Evolutionary conservation across 495 filamentous ascomycete genomes (phyloP).

Genomic region (Xylaria castorea): DNA sequence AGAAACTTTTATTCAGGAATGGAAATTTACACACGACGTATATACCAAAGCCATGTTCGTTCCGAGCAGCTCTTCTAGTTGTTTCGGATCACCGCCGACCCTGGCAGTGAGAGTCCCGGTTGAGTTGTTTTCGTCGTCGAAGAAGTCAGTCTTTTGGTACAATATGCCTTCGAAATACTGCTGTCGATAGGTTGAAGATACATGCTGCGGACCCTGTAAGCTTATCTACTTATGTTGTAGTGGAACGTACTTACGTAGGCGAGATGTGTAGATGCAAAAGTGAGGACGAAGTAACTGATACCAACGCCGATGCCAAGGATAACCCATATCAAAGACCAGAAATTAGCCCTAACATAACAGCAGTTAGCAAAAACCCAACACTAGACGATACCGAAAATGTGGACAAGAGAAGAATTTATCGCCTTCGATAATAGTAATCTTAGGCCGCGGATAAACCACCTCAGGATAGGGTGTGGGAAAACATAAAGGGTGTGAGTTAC

Average conservation of each 20-base stretch:
- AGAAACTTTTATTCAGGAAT: not conserved
- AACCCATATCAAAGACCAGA: slow-evolving; percentile 59
- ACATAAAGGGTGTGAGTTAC: not conserved
- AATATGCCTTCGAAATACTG: slow-evolving; percentile 66
- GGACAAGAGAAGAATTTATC: not conserved
- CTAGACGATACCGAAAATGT: not conserved
- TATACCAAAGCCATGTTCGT: slow-evolving; percentile 61
- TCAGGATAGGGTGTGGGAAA: not conserved
- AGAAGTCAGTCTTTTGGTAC: slow-evolving; percentile 66
- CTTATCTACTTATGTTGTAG: slow-evolving; percentile 11
- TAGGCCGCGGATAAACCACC: not conserved
- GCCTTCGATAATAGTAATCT: not conserved
- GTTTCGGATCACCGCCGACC: slow-evolving; percentile 64
- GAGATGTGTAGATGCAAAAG: slow-evolving; percentile 42
- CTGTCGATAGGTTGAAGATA: slow-evolving; percentile 59
- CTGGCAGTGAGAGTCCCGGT: slow-evolving; percentile 66
- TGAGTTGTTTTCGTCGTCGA: slow-evolving; percentile 67
- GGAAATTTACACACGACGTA: slow-evolving; percentile 41
- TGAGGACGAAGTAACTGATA: slow-evolving; percentile 47
- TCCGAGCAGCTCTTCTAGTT: slow-evolving; percentile 68
- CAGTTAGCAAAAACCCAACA: not conserved
- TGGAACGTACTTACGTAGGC: slow-evolving; percentile 39
- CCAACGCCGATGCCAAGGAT: slow-evolving; percentile 51
- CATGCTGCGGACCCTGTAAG: slow-evolving; percentile 37
- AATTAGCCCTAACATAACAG: slow-evolving; percentile 35